Conservation (phyloP, 139 green algal genomes). For the Chlorella sp. region DNA sequence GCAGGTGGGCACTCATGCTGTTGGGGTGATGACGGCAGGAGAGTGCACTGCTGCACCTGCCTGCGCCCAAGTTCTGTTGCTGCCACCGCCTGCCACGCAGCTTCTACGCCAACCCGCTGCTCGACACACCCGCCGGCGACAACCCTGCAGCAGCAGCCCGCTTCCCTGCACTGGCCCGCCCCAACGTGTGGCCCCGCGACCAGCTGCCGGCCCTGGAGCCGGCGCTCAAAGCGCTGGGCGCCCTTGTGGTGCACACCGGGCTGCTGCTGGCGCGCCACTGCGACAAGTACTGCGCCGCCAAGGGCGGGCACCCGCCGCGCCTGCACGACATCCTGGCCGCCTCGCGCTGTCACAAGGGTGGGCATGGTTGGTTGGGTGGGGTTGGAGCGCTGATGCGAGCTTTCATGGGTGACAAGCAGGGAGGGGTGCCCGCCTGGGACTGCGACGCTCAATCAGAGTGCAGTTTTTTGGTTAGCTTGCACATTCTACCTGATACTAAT, state of each 20-base stretch:
- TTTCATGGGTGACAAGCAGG: neutral
- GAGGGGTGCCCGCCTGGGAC: neutral
- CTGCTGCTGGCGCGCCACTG: slow-evolving; percentile 59
- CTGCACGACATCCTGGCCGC: slow-evolving; percentile 38
- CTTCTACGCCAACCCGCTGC: slow-evolving; percentile 78
- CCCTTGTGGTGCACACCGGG: slow-evolving; percentile 60
- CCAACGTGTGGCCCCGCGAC: slow-evolving; percentile 77
- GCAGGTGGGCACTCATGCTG: neutral
- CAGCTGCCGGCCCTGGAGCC: slow-evolving; percentile 69
- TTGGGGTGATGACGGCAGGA: too few species aligned
- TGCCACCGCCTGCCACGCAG: too few species aligned
- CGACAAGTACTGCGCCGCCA: slow-evolving; percentile 41
- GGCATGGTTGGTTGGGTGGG: neutral
- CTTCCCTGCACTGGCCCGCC: slow-evolving; percentile 57
- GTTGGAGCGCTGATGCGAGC: neutral
- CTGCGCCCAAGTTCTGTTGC: neutral
- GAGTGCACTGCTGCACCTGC: too few species aligned
- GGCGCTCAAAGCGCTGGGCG: slow-evolving; percentile 72
- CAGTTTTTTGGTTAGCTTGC: too few species aligned
- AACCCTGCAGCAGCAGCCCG: slow-evolving; percentile 13
- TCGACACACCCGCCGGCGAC: slow-evolving; percentile 34
- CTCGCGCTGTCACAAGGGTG: slow-evolving; percentile 50
- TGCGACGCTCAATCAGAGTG: too few species aligned
- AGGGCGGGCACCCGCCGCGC: neutral
- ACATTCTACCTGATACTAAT: too few species aligned